Conservation (phyloP, 257 asterid genomes). For the Ocimum tenuiflorum region DNA sequence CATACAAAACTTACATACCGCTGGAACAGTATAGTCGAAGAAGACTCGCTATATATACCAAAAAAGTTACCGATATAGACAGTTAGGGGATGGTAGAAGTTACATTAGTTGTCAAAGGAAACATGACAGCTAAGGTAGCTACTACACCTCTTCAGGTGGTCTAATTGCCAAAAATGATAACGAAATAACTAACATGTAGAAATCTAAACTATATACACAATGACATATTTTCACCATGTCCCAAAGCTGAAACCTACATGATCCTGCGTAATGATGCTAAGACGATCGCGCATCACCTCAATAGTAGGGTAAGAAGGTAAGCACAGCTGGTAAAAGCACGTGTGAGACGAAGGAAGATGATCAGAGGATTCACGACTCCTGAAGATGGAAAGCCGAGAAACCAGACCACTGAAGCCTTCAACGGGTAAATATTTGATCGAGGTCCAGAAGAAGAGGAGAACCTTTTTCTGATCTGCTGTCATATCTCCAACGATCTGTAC, state of each 20-base stretch:
- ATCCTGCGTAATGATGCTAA: conserved; percentile 66
- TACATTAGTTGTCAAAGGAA: conserved; percentile 25
- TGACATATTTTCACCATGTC: conserved; percentile 46
- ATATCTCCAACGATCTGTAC: conserved; percentile 59
- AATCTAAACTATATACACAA: no score
- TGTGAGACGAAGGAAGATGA: conserved; percentile 86
- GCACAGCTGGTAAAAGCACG: conserved; percentile 87
- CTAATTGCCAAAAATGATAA: conserved; percentile 21
- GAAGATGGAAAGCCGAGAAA: conserved; percentile 68
- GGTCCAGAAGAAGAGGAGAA: conserved; percentile 96
- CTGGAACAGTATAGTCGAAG: no score
- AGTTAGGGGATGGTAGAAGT: conserved; percentile 11
- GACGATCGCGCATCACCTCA: conserved; percentile 47
- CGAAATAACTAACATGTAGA: no score
- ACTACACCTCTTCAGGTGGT: conserved; percentile 26
- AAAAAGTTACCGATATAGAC: conserved; percentile 30
- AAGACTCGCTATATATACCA: background rate
- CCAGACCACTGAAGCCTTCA: conserved; percentile 87
- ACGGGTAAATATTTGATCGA: conserved; percentile 75
- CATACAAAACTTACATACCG: no score
- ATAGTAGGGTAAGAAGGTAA: conserved; percentile 64
- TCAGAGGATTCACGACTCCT: conserved; percentile 44
- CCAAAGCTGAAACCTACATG: conserved; percentile 97
- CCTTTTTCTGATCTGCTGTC: conserved; percentile 71
- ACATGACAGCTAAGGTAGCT: background rate